Evolutionary conservation across 1,284 basidiomycete genomes (phyloP), one percentile per base, ranked within the genome.

Genomic region (Pseudozyma hubeiensis): DNA sequence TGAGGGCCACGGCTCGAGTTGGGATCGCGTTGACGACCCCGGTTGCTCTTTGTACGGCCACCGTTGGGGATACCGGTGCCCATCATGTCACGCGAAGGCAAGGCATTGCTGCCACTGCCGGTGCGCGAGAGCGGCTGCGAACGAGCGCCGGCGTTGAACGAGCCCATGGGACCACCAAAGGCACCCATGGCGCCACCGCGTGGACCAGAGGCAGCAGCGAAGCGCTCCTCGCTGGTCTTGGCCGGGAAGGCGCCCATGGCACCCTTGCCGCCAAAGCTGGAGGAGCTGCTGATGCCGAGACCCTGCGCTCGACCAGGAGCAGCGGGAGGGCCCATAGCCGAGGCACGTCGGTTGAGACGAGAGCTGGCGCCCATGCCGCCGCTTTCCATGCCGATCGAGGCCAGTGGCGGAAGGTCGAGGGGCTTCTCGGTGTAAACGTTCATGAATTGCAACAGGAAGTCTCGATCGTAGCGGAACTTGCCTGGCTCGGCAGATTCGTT

Each of bases 391-490:
- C 96, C 96, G 79, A 99, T 92, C 33, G 91, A 91, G 78, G 96
- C 93, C 50, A 98, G 89, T 68, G 93, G 90, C 37, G 95, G 94
- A 30, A 98, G 90, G 59, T 89, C 89, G 61, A 92, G 92, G 0
- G 97, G 96, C 86, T 94, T 96, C 86, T 97, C 95, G 85, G 91
- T 93, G 88, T 94, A 99, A 60, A 97, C 87, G 41, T 87, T 87
- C 93, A 97, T 97, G 87, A 99, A 99, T 84, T 99, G 97, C 72
- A 99, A 86, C 34, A 99, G 88, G 90, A 99, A 99, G 46, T 96
- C 93, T 51, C 96, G 93, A 85, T 98, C 94, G 85, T 99, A 99
- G 79, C 95, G 91, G 88, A 94, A 97, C 86, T 94, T 96, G 80
- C 95, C 94, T 80, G 91, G 91, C 64, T 86, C 82, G 16, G 91